Evolutionary conservation across 768 basidiomycete genomes (phyloP), one percentile per base, ranked within the genome.

Genomic region (Lentinula edodes): DNA sequence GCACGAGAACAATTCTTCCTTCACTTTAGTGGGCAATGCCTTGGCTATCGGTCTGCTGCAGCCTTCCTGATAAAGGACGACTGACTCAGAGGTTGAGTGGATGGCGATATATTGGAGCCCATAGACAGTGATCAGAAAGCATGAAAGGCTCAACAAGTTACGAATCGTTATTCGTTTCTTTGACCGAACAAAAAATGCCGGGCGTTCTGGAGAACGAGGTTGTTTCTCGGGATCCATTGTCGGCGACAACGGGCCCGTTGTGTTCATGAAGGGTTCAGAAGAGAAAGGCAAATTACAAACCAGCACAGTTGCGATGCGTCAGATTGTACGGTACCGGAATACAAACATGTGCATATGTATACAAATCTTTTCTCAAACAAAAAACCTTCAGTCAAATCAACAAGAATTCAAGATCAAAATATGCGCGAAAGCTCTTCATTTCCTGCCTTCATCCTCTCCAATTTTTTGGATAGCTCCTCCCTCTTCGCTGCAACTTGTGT

Each of bases 381-480:
- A 6, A 41, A 41, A 41, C 12, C 39, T 15, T 13, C 39, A 28
- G 15, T 41, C 15, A 41, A 48, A 48, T 48, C 18, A 48, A 48
- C 23, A 15, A 9, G 28, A 28, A 28, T 28, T 18, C 16, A 32
- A 53, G 13, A 38, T 43, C 39, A 56, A 23, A 43, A 62, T 52
- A 72, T 64, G 15, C 46, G 35, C 59, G 71, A 41, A 32, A 83
- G 64, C 67, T 87, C 79, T 15, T 65, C 67, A 55, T 76, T 75
- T 0, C 83, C 86, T 10, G 68, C 74, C 34, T 73, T 67, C 38
- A 88, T 67, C 51, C 85, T 74, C 61, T 83, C 79, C 64, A 80
- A 65, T 67, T 81, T 85, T 68, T 82, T 82, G 62, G 65, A 55
- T 43, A 86, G 65, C 50, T 85, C 85, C 28, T 75, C 76, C 10